Evolutionary conservation across 2,329 filamentous ascomycete species (phyloP).

Genomic region (Bimuria novae-zelandiae): DNA sequence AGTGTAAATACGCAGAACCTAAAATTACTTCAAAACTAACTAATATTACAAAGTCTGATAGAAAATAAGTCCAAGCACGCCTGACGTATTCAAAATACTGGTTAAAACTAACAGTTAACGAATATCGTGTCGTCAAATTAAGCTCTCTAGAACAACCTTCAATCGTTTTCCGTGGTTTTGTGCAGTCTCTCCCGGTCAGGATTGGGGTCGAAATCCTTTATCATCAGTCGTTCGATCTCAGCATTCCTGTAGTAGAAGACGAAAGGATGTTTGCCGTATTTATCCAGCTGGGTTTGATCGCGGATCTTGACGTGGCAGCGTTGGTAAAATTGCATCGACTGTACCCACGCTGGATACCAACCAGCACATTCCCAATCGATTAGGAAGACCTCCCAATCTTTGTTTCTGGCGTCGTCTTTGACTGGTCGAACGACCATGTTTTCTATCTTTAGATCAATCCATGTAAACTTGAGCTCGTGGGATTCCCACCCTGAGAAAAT

Average conservation of each 20-base stretch:
- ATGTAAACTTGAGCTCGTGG: neutral
- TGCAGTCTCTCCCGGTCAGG: no score
- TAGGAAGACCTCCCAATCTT: constrained; percentile 3
- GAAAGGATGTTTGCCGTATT: no score
- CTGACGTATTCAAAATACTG: no score
- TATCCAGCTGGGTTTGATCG: neutral
- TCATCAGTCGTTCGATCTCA: neutral
- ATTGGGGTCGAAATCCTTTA: neutral
- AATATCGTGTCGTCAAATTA: no score
- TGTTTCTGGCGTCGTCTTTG: neutral
- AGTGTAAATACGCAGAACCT: no score
- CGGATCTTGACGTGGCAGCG: neutral
- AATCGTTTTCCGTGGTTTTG: no score
- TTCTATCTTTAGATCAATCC: neutral
- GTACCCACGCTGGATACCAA: constrained; percentile 3
- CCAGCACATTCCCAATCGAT: neutral
- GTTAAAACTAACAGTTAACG: no score
- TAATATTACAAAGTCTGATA: no score
- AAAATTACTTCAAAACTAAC: no score
- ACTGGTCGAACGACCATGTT: constrained; percentile 1
- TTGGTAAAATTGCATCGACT: neutral
- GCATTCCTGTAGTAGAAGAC: neutral
- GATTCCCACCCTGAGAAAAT: neutral
- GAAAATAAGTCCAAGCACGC: no score
- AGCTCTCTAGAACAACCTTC: no score